Evolutionary conservation across 208 protist species (phyloP), one percentile per base, ranked within the genome.

Genomic region (Herpetomonas tarakana): DNA sequence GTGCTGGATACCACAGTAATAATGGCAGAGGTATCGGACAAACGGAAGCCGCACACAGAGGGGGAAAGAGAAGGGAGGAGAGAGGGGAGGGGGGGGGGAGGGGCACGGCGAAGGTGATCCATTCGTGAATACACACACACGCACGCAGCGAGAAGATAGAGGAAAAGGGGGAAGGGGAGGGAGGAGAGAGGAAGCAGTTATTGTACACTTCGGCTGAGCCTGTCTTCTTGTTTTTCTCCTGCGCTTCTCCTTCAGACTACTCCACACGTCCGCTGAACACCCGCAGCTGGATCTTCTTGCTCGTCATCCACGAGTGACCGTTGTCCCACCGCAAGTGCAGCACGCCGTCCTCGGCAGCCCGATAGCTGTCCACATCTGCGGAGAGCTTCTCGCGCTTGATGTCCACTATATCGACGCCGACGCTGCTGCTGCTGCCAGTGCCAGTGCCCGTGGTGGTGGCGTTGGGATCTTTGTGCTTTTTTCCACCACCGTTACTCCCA

Each of bases 281-380:
- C 7, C 71, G 53, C 21, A 75, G 46, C 30, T 76, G 63, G 2
- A 83, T 26, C 12, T 70, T 58, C 30, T 83, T 83, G 35, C 64
- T 51, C 21, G 71, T 62, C 18, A 83, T 31, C 76, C 76, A 83
- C 16, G 76, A 83, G 18, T 41, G 46, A 2, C 62, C 52, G 39
- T 83, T 83, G 55, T 78, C 63, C 61, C 61, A 83, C 18, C 30
- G 64, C 25, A 83, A 51, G 27, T 35, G 22, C 51, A 83, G 38
- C 11, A 62, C 54, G 22, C 76, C 76, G 6, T 62, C 38, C 19
- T 57, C 28, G 3, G 28, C 26, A 0, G 71, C 38, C n/a, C 52
- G 41, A 60, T 71, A 83, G 29, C 31, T 30, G 39, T 63, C 76
- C 16, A 31, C 46, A 41, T 76, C 71, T 16, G 29, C 29, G 2